phyloP scores from a whole-genome alignment of 2,329 filamentous ascomycete species.

The Cephalotrichum gorgonifer region DNA sequence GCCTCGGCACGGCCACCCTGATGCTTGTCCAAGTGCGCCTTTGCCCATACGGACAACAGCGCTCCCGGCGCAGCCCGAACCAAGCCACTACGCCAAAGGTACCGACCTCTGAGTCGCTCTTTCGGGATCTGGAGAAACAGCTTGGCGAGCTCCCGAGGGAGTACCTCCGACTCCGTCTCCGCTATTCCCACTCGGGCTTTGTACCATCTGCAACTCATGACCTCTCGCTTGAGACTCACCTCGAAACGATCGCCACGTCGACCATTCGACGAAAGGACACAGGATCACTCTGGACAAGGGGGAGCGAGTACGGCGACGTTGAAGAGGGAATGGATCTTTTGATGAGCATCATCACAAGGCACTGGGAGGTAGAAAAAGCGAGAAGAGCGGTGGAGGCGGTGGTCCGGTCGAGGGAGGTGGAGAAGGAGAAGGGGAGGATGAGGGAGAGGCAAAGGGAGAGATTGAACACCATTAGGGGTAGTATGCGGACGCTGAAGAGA shows the following conservation, averaged over 20 bases:
- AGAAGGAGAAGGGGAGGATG: neutral
- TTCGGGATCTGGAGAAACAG: slow-evolving; percentile 47
- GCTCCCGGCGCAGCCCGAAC: slow-evolving; percentile 15
- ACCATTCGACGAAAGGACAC: slow-evolving; percentile 37
- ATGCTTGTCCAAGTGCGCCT: slow-evolving; percentile 33
- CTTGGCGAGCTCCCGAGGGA: slow-evolving; percentile 36
- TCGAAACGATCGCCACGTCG: slow-evolving; percentile 43
- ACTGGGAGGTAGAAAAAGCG: slow-evolving; percentile 6
- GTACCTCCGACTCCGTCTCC: slow-evolving; percentile 41
- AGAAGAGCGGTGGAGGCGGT: slow-evolving; percentile 6
- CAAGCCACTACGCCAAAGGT: slow-evolving; percentile 15
- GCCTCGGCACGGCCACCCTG: slow-evolving; percentile 32
- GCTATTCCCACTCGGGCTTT: slow-evolving; percentile 48
- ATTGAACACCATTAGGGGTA: neutral
- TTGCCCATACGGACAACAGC: slow-evolving; percentile 3
- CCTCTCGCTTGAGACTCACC: slow-evolving; percentile 26
- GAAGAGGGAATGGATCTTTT: slow-evolving; percentile 26
- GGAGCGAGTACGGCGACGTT: slow-evolving; percentile 9
- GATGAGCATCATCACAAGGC: slow-evolving; percentile 6
- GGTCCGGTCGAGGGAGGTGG: neutral
- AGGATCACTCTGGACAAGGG: slow-evolving; percentile 42
- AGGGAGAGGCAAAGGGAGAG: neutral
- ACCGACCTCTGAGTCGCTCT: slow-evolving; percentile 41
- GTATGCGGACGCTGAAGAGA: neutral
- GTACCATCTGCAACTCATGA: slow-evolving; percentile 19